Conservation (phyloP, 257 asterid genomes). For the Jacaranda copaia region DNA sequence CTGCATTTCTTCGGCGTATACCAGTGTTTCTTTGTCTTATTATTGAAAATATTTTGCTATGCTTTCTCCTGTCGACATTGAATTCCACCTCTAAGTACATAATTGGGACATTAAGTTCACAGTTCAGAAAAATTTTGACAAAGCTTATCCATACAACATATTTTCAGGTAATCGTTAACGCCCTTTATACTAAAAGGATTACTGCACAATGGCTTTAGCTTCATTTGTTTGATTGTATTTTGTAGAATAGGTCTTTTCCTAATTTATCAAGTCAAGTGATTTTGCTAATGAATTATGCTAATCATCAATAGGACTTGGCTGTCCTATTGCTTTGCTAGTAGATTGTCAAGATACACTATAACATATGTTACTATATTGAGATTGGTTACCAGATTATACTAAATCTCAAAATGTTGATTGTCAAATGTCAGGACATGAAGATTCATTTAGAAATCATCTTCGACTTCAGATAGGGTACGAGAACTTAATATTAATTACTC, state of each 20-base stretch:
- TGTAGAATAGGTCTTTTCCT: not conserved
- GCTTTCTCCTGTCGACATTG: constrained; percentile 90
- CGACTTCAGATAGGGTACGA: not conserved
- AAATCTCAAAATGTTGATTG: not conserved
- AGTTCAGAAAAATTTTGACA: constrained; percentile 87
- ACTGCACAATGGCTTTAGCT: constrained; percentile 17
- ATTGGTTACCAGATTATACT: not conserved
- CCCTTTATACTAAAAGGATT: constrained; percentile 32
- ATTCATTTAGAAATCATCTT: not conserved
- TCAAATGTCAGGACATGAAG: constrained; percentile 7
- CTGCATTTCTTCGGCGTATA: constrained; percentile 97
- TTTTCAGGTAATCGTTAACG: constrained; percentile 77
- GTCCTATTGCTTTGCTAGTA: too few relatives aligned
- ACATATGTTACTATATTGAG: not conserved
- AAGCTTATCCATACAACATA: constrained; percentile 85
- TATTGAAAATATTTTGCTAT: constrained; percentile 84
- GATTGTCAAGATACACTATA: too few relatives aligned
- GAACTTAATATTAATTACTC: not conserved
- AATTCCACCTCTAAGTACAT: constrained; percentile 90
- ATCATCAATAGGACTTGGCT: too few relatives aligned
- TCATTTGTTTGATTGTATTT: not conserved
- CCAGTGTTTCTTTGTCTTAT: constrained; percentile 91
- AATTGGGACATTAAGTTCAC: constrained; percentile 90
- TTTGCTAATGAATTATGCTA: too few relatives aligned
- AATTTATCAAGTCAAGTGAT: not conserved